Conservation (phyloP, 495 filamentous ascomycete genomes). For the Trypethelium eluteriae region DNA sequence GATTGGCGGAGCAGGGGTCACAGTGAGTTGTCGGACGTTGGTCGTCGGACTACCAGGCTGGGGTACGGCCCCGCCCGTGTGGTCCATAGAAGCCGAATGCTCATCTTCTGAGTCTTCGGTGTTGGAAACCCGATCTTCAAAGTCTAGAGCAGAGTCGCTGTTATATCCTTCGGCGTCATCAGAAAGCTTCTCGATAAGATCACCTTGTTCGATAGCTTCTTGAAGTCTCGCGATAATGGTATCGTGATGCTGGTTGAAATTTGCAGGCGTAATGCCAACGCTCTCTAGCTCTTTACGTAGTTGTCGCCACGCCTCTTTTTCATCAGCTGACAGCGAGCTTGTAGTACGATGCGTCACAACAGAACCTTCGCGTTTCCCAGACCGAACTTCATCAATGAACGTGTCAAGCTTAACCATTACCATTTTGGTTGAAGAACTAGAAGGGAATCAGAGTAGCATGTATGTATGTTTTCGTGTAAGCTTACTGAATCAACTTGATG, state of each 20-base stretch:
- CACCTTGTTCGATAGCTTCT: conserved; percentile 4
- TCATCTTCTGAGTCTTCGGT: background rate
- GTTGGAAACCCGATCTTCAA: background rate
- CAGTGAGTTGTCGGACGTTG: conserved; percentile 1
- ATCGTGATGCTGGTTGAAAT: conserved; percentile 18
- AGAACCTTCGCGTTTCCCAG: conserved; percentile 33
- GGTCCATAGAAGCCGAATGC: background rate
- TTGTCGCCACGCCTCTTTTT: conserved; percentile 31
- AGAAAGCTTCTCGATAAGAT: conserved; percentile 9
- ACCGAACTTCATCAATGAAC: conserved; percentile 34
- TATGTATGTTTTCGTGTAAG: background rate
- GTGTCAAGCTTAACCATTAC: conserved; percentile 35
- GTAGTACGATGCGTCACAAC: conserved; percentile 31
- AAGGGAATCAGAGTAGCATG: background rate
- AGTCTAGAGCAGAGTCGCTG: background rate
- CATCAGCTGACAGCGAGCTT: conserved; percentile 28
- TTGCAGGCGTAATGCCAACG: conserved; percentile 32
- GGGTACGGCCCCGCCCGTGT: background rate
- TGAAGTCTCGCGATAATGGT: conserved; percentile 6
- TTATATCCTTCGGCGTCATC: background rate
- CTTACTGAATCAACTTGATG: conserved; percentile 11
- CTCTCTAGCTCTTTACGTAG: conserved; percentile 37
- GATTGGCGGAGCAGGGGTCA: conserved; percentile 6
- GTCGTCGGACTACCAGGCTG: background rate
- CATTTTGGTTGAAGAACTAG: conserved; percentile 29